Conservation (phyloP, 169 alveolate genomes). For the Pseudocohnilembus persalinus region DNA sequence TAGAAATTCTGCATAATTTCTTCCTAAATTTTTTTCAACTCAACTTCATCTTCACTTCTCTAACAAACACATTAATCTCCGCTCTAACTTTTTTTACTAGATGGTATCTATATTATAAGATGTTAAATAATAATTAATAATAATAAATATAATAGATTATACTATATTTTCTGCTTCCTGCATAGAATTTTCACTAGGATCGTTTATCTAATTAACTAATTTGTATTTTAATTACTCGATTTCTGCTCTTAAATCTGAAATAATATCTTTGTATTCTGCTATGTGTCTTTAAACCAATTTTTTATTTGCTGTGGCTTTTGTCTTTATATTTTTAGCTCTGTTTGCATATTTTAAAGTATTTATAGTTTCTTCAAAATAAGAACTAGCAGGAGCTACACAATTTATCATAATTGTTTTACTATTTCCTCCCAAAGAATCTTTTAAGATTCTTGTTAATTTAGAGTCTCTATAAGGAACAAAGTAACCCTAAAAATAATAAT, state of each 20-base stretch:
- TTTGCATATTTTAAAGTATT: slow-evolving; percentile 93
- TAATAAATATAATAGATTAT: slow-evolving; percentile 11
- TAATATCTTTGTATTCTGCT: slow-evolving; percentile 69
- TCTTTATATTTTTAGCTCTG: slow-evolving; percentile 92
- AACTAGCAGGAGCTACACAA: slow-evolving; percentile 89
- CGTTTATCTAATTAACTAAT: slow-evolving; percentile 34
- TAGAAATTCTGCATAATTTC: slow-evolving; percentile 66
- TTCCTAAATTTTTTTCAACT: slow-evolving; percentile 49
- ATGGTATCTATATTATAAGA: background rate
- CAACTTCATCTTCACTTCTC: slow-evolving; percentile 49
- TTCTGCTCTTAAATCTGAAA: slow-evolving; percentile 66
- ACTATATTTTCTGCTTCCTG: slow-evolving; percentile 12
- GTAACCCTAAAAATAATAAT: no score
- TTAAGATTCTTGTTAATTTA: slow-evolving; percentile 94
- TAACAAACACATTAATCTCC: slow-evolving; percentile 40
- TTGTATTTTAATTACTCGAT: slow-evolving; percentile 54
- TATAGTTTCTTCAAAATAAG: slow-evolving; percentile 84
- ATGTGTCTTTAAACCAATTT: slow-evolving; percentile 70
- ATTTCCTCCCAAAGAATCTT: slow-evolving; percentile 93
- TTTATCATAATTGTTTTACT: slow-evolving; percentile 95
- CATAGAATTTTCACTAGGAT: slow-evolving; percentile 8
- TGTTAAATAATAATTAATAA: background rate
- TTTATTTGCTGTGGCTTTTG: slow-evolving; percentile 77
- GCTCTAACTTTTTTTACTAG: slow-evolving; percentile 14
- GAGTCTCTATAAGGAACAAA: slow-evolving; percentile 96